Base-by-base conservation (phyloP, 2,329 filamentous ascomycete genomes). In the Xylaria sp. region DNA sequence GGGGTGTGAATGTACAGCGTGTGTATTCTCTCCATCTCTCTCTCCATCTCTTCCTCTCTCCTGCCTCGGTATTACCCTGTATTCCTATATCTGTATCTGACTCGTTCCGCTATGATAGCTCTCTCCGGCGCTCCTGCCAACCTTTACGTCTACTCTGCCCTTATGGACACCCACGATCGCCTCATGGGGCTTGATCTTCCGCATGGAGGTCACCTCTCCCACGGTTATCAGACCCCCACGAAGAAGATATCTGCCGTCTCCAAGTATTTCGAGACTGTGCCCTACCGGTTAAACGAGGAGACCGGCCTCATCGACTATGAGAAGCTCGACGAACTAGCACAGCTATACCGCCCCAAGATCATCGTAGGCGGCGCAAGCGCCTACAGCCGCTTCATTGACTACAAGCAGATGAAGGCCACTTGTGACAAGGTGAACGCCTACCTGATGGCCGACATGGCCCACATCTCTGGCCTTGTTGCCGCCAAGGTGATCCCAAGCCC, bases 191-290 rank as follows among this genome's bases (percentile, higher is more conserved):
- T 99, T 69, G 96, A 99, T 79, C 89, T 99, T 16, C 96, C 96
- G 54, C 96, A 99, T 80, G 96, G 96, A 73, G 96, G 96, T 69
- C 96, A 99, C 82, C 85, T 99, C 76, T 97, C 93, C 55, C 96
- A 99, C 82, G 96, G 96, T 71, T 99, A 99, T 83, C 96, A 99
- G 83, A 98, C 93, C 23, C 93, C 96, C 2, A 91, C 91, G 62
- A 93, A 91, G 82, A 95, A 94, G 88, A 98, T 99, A 80, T 98
- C 95, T n/a, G 94, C 94, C 77, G 91, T 99, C 73, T 98, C 95
- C 66, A 98, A 97, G 80, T 99, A 99, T 85, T 99, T 99, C 80
- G 96, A 99, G 85, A 99, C 96, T 42, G 85, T 99, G 71, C 96
- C 96, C 5, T 99, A 99, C 86, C 91, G 93, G 68, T 88, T 98